Base-by-base conservation (phyloP, 106 monocot genomes). In the Dendrobium chrysotoxum region DNA sequence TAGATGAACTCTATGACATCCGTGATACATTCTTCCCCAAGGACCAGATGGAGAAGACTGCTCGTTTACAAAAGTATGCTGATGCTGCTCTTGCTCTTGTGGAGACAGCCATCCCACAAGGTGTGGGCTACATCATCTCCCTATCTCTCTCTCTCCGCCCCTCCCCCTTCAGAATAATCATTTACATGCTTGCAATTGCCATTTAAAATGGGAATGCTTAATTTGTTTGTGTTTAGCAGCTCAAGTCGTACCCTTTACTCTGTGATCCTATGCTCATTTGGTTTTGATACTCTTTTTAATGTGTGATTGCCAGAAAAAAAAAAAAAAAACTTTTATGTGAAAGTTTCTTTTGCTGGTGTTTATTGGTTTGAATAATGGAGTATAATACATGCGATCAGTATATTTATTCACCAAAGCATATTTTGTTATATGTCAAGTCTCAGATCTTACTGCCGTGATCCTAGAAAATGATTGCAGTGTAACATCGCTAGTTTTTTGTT, bases 21-120 rank as follows among this genome's bases (percentile, higher is more conserved):
- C 88, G 90, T 3, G 93, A 93, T 81, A 92, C 88, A 45, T 96
- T 80, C 83, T 96, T 96, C 87, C 88, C 96, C 28, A 77, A 18
- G 9, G 86, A 92, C 45, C 86, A 80, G 6, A 72, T 50, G 28
- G 90, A 92, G 76, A 96, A 90, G 87, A 58, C 70, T 50, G 78
- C 87, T 66, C 79, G 55, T 72, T 78, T 94, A 71, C 88, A 82
- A 82, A 44, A 87, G 68, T 85, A 88, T 16, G 85, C 91, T 40
- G 96, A 93, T 76, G 17, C 84, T 45, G 96, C 92, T 2, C 90
- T 93, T 65, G 35, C 65, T 17, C 79, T 88, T 77, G 88, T 96
- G 83, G 92, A 96, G 28, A 35, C 35, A 31, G 86, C 88, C 55
- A 41, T 92, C 28, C 90, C 96, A 11, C 77, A 67, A 25, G 90